Base-by-base conservation (phyloP, 1,284 basidiomycete genomes). In the Peniophora sp. region DNA sequence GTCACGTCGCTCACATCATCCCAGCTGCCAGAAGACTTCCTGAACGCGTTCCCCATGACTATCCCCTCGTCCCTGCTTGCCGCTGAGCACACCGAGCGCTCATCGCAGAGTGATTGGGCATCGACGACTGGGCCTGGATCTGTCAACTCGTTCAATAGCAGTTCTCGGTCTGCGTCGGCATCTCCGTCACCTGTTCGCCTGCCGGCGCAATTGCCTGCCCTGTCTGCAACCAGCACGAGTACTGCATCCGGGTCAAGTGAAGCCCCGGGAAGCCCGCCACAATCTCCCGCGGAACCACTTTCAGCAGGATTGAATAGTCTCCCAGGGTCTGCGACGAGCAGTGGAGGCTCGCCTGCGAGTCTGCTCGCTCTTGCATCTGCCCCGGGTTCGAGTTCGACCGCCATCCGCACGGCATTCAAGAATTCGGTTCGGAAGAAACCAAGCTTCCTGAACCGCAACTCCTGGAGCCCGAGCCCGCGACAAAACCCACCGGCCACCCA, bases 1-100 rank as follows among this genome's bases (percentile, higher is more conserved):
- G 22, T 24, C 17, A 45, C 43, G 14, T 23, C 43, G 8, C 47
- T 62, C 48, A 51, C 64, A 23, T 68, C 68, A 22, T 66, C 66
- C 11, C 71, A 71, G 56, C 68, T 68, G 22, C 73, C 73, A 2
- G 72, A 75, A 48, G 75, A 79, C 55, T 82, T 73, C 60, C 68
- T 75, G 47, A 72, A 70, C 47, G 81, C 78, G 0, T 85, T 85
- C 56, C 82, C 83, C 11, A 74, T 84, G 37, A 72, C 83, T 1
- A 68, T 83, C 20, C 83, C 83, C 2, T 56, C 61, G 9, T 34
- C 53, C n/a, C 51, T 58, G 44, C 47, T 52, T 14, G 47, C 43
- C 10, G 50, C 54, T 9, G 58, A 58, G 15, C 57, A 50, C 20
- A 45, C 20, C 43, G 43, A 45, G 18, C 20, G 23, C 24, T 24